Base-by-base conservation (phyloP, 495 filamentous ascomycete species). In the Penicillium silybi region DNA sequence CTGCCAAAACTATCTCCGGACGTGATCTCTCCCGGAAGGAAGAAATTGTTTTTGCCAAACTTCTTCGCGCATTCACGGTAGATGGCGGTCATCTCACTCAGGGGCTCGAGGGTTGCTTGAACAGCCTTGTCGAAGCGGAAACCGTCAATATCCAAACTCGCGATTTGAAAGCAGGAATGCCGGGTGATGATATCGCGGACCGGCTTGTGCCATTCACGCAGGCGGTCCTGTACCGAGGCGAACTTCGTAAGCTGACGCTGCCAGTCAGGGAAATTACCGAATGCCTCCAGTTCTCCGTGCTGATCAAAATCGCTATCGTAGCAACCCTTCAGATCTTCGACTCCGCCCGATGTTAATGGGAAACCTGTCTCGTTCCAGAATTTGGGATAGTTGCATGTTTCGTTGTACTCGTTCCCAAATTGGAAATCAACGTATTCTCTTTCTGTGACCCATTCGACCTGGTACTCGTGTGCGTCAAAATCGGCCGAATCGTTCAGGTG, bases 121-220 rank as follows among this genome's bases (percentile, higher is more conserved):
- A 73, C 61, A 27, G 71, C 71, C 50, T 79, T 79, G 46, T 79
- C 75, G 42, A 79, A 73, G 3, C 75, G 69, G 48, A 75, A 76
- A 3, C 75, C 75, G 49, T 79, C 75, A 22, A 79, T 68, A 43
- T 79, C 75, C 32, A 79, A 57, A 60, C 71, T 72, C 8, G 64
- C 48, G 37, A 75, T 73, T 25, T 65, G 60, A 27, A 74, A 60
- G 42, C 72, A 75, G 37, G 64, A 66, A 32, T 68, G 54, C 22
- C 55, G 62, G 39, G 64, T 59, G 37, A 72, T 61, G 25, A 67
- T 61, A 35, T 61, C 55, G 17, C 60, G 61, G 23, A 73, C 65
- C 4, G 63, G 61, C 34, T 65, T 61, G 18, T 65, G 63, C 70
- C 70, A 73, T 58, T 71, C 70, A 25, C 70, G 65, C 26, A 73